These are phyloP conservation scores for Lepidium campestre DNA, from an alignment of 441 rosid species.

Conservation along the genomic window DNA sequence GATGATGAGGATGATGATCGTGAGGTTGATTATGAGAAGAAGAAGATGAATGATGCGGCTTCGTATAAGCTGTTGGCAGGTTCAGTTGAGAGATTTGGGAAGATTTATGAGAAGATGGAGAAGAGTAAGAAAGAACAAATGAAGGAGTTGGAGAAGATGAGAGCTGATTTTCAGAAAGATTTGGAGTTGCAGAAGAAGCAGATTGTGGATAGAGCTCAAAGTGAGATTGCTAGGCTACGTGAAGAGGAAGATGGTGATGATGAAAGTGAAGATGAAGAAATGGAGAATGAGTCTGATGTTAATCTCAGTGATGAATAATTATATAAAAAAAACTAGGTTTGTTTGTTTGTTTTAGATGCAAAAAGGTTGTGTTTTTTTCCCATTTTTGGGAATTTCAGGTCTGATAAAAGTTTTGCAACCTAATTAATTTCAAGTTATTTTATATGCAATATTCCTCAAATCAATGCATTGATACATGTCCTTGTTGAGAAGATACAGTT, in stretches of 20 bases:
- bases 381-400: neutral
- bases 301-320: slow-evolving; percentile 47
- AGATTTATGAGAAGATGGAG: slow-evolving; percentile 89
- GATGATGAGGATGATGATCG: slow-evolving; percentile 49
- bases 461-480: neutral
- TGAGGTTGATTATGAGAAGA: slow-evolving; percentile 61
- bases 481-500: neutral
- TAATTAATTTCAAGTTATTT: neutral
- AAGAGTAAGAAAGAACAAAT: slow-evolving; percentile 70
- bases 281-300: slow-evolving; percentile 45
- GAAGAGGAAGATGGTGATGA: slow-evolving; percentile 28
- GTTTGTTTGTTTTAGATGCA: slow-evolving; percentile 2
- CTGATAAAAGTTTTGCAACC: slow-evolving; percentile 1
- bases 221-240: slow-evolving; percentile 64
- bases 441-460: neutral
- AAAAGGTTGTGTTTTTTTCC: neutral
- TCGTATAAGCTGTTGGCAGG: slow-evolving; percentile 68
- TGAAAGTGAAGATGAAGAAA: slow-evolving; percentile 18
- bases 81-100: slow-evolving; percentile 70
- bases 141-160: slow-evolving; percentile 85
- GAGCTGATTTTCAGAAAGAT: slow-evolving; percentile 82
- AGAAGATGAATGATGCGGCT: slow-evolving; percentile 45
- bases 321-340: slow-evolving; percentile 10
- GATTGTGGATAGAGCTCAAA: slow-evolving; percentile 76
- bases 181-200: slow-evolving; percentile 80